These are phyloP conservation scores for Aeminium ludgeri DNA, from an alignment of 495 filamentous ascomycete species.

Conservation along the genomic window DNA sequence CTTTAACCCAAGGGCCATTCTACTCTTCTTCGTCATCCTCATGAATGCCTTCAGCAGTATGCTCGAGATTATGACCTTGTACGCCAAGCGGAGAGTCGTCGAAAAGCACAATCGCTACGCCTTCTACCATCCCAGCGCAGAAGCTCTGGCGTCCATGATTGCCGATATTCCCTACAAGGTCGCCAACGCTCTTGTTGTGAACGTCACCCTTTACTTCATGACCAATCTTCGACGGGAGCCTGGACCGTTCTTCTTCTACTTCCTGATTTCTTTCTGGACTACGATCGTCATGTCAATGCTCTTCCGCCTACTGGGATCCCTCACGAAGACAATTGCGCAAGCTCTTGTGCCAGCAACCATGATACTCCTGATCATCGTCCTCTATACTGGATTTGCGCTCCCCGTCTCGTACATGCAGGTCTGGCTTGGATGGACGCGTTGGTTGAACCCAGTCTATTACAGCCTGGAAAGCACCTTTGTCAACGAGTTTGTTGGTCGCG, in stretches of 20 bases:
- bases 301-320: no score
- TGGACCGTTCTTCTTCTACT: constrained; percentile 40
- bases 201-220: constrained; percentile 69
- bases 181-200: constrained; percentile 34
- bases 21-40: constrained; percentile 78
- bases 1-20: constrained; percentile 64
- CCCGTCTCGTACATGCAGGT: no score
- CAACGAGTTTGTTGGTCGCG: no score
- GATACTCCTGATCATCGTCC: no score
- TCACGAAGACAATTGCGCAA: constrained; percentile 27
- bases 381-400: no score
- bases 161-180: constrained; percentile 57
- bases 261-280: constrained; percentile 13
- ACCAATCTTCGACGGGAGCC: constrained; percentile 62
- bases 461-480: no score
- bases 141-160: constrained; percentile 71
- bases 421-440: no score
- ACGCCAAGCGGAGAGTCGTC: constrained; percentile 77
- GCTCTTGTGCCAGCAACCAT: no score
- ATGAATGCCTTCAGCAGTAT: constrained; percentile 58
- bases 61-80: constrained; percentile 55
- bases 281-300: no score
- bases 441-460: no score
- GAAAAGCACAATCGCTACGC: constrained; percentile 84
- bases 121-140: constrained; percentile 79